Evolutionary conservation across 352 stramenopile species (phyloP), one percentile per base, ranked within the genome.

Genomic region (Phytophthora citricola): DNA sequence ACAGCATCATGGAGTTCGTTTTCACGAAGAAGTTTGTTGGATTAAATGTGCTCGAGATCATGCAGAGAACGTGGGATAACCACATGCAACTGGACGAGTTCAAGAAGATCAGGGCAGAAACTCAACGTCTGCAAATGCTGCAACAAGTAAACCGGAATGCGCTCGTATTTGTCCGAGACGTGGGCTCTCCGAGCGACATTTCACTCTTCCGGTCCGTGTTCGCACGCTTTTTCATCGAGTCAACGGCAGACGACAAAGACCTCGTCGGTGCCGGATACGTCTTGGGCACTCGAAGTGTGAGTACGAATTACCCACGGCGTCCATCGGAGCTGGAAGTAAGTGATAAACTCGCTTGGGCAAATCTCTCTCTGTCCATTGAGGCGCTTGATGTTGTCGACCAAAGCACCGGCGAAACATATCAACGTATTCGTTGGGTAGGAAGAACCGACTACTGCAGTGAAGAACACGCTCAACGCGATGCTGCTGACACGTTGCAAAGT

Each of bases 371-470:
- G 31, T 63, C 58, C 17, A 79, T 71, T 36, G 72, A 68, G 26
- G 65, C 66, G 11, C 58, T 75, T n/a, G 44, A 67, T 12, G 58
- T 74, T 10, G 41, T 44, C 0, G 43, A 81, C 32, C 20, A 50
- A 3, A 38, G 7, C 31, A 74, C 53, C 27, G 63, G 58, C 5
- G 38, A 63, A 34, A 47, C 47, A 24, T 71, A 43, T 45, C 63
- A 65, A 39, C 40, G 73, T 36, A 61, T 80, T 11, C 66, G 66
- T 4, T 80, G 68, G 68, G 66, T 54, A 1, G 72, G 72, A 43
- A 62, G 62, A 15, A 78, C 72, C 7, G 58, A 80, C 47, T 80
- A 78, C 48, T 73, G 68, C 47, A 76, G 59, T 51, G 56, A 69
- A 34, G 41, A 52, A 8, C 55, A 78, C 29, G 72, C 72, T 5